Evolutionary conservation across 192 early-diverging fungal genomes (phyloP).

Genomic region (Backusella sp.): DNA sequence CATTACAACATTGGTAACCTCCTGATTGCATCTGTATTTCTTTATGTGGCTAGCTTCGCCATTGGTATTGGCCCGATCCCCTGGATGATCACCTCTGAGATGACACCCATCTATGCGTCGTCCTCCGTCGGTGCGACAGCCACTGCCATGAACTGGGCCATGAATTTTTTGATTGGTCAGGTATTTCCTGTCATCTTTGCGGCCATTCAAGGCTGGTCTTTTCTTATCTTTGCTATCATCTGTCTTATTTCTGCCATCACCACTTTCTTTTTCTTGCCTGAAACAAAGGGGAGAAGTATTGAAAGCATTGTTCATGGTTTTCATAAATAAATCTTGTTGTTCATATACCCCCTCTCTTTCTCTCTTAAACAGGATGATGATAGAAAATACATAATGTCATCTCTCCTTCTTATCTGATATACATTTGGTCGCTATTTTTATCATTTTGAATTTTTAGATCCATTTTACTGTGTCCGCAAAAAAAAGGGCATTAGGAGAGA

Average conservation of each 20-base stretch:
- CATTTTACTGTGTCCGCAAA: too few relatives aligned
- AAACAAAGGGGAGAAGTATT: slow-evolving; percentile 52
- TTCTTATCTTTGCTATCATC: slow-evolving; percentile 12
- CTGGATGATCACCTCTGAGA: slow-evolving; percentile 76
- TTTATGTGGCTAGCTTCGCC: slow-evolving; percentile 76
- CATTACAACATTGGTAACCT: slow-evolving; percentile 49
- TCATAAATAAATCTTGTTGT: background rate
- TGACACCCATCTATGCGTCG: slow-evolving; percentile 72
- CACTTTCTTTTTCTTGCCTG: slow-evolving; percentile 46
- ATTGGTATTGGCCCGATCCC: slow-evolving; percentile 81
- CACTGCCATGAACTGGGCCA: slow-evolving; percentile 70
- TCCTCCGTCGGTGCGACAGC: slow-evolving; percentile 69
- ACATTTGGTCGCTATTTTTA: background rate
- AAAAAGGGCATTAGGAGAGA: too few relatives aligned
- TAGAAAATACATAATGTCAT: background rate
- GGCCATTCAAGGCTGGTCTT: slow-evolving; percentile 14
- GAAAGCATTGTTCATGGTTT: slow-evolving; percentile 50
- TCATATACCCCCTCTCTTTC: background rate
- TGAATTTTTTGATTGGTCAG: slow-evolving; percentile 45
- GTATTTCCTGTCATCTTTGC: slow-evolving; percentile 39
- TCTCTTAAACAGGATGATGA: background rate
- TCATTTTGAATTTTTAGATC: too few relatives aligned
- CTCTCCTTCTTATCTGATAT: background rate
- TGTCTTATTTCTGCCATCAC: slow-evolving; percentile 24
- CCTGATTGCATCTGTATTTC: slow-evolving; percentile 65